A percentile compares a stretch with the other conserved stretches of the same genome.
These are phyloP conservation scores for Verticillium longisporum DNA, from an alignment of 2,329 filamentous ascomycete species.

Conservation along the genomic window DNA sequence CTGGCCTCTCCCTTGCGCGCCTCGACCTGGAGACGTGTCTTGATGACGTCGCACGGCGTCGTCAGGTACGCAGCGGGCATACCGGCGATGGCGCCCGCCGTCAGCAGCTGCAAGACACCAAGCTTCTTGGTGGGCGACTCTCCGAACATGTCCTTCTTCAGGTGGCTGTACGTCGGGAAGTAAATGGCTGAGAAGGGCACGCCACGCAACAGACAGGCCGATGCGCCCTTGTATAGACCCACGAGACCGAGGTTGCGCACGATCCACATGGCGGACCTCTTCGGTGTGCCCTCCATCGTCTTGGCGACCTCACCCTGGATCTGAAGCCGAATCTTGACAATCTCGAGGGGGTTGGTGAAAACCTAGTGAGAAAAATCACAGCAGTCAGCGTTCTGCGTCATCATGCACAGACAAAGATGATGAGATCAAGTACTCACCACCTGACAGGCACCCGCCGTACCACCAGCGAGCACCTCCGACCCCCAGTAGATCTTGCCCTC, in stretches of 20 bases:
- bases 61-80: slow-evolving; percentile 93
- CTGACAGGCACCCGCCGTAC: slow-evolving; percentile 85
- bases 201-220: slow-evolving; percentile 88
- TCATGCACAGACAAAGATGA: neutral
- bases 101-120: slow-evolving; percentile 82
- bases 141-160: slow-evolving; percentile 92
- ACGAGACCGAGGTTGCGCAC: slow-evolving; percentile 89
- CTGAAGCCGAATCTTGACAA: slow-evolving; percentile 97
- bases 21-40: slow-evolving; percentile 95
- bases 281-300: slow-evolving; percentile 71
- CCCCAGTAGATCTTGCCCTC: slow-evolving; percentile 63
- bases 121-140: slow-evolving; percentile 83
- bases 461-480: slow-evolving; percentile 81
- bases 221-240: slow-evolving; percentile 94
- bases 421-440: slow-evolving; percentile 58
- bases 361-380: too few species aligned
- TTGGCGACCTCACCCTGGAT: slow-evolving; percentile 95
- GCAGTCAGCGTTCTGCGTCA: too few species aligned
- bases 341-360: slow-evolving; percentile 93
- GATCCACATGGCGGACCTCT: slow-evolving; percentile 96
- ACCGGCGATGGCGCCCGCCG: slow-evolving; percentile 87
- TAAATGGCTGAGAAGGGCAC: slow-evolving; percentile 98
- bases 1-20: slow-evolving; percentile 87
- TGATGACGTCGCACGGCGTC: slow-evolving; percentile 97
- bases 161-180: slow-evolving; percentile 92